Base-by-base conservation (phyloP, 495 filamentous ascomycete species). In the Corynascus novoguineensis region DNA sequence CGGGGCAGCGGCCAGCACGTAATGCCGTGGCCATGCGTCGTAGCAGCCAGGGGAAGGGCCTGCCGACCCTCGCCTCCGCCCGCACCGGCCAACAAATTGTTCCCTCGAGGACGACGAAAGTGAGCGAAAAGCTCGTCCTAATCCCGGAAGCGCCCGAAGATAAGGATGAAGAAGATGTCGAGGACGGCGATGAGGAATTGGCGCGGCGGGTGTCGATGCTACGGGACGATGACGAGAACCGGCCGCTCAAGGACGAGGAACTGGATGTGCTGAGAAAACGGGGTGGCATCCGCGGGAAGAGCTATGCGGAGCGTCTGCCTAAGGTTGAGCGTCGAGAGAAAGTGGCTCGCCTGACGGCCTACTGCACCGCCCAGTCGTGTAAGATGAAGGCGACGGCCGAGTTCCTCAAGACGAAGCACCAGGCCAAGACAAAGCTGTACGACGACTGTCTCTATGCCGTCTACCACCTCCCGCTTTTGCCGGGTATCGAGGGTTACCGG, bases 361-460 rank as follows among this genome's bases (percentile, higher is more conserved):
- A 97, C 71, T 97, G 92, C 69, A 97, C 92, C 0, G 95, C 95
- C 4, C 89, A 97, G 73, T 87, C 86, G 11, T 97, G 87, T 71
- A 92, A 89, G 73, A 85, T 95, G 76, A 86, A 86, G 63, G 81
- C 85, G 25, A 87, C 90, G 38, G 89, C 90, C 19, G 81, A 87
- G 44, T 99, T 99, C 73, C 79, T 96, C 34, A 88, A 86, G 67
- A 89, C 86, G 44, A 83, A 83, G 65, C 93, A 99, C 78, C 86
- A 86, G n/a, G 95, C 90, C 0, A 83, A 88, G 73, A 95, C 92
- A 38, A 99, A 99, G 70, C 79, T 97, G n/a, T 99, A 99, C 70
- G 95, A 97, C 70, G 95, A 99, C 67, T 97, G 95, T 66, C 78
- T 99, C 19, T 99, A 99, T 64, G 87, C 84, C 5, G 93, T 92